Percentiles rank a stretch among this genome's conserved stretches.
Conservation (phyloP, 1,284 basidiomycete species). For the Mrakiaceae sp. region DNA sequence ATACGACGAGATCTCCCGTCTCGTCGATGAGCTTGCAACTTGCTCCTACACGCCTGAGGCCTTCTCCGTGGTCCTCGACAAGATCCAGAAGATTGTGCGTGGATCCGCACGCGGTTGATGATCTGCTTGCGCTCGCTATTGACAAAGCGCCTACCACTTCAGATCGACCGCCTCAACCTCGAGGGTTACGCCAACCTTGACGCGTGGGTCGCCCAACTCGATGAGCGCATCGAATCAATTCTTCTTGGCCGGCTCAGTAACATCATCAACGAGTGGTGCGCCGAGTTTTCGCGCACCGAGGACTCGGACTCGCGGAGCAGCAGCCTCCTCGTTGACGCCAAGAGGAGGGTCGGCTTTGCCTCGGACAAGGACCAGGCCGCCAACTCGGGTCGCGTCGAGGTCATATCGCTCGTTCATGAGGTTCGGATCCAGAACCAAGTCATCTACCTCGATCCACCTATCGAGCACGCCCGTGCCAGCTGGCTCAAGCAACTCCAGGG, state of each 20-base stretch:
- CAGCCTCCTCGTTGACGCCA: not conserved
- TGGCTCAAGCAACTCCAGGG: conserved; percentile 89
- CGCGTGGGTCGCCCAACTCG: conserved; percentile 82
- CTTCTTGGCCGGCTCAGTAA: conserved; percentile 65
- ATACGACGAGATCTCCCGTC: conserved; percentile 70
- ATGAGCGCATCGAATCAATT: conserved; percentile 72
- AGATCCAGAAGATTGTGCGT: conserved; percentile 73
- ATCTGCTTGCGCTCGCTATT: not conserved
- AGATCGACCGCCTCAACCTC: conserved; percentile 88
- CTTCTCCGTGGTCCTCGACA: conserved; percentile 64
- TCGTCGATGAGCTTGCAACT: conserved; percentile 74
- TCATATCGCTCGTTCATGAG: conserved; percentile 82
- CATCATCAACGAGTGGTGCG: conserved; percentile 78
- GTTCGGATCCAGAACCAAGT: conserved; percentile 97
- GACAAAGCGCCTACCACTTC: not conserved
- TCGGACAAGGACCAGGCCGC: not conserved
- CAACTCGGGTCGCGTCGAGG: conserved; percentile 53
- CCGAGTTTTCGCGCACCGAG: conserved; percentile 57
- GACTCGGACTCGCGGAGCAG: not conserved
- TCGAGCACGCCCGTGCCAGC: conserved; percentile 80
- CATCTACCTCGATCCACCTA: conserved; percentile 94
- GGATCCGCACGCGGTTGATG: too few relatives aligned
- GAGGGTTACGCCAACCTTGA: conserved; percentile 98
- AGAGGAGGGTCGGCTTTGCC: conserved; percentile 6
- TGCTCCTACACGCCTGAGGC: conserved; percentile 75